Evolutionary conservation across 1,284 basidiomycete genomes (phyloP).

Genomic region (Naganishia liquefaciens): DNA sequence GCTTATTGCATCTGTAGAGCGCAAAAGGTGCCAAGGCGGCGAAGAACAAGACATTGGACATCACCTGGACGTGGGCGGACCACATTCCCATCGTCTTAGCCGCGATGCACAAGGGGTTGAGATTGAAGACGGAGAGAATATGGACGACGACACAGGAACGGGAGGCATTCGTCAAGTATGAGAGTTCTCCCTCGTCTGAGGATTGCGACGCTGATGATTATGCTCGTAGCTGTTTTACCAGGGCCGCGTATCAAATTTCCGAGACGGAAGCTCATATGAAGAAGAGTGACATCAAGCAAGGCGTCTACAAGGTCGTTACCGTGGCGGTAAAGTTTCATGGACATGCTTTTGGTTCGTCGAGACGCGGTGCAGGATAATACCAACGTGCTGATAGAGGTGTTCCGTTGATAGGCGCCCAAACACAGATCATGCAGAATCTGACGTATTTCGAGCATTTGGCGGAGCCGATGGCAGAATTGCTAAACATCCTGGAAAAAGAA

Average conservation of each 20-base stretch:
- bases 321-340: constrained; percentile 87
- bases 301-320: constrained; percentile 86
- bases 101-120: constrained; percentile 70
- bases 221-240: constrained; percentile 71
- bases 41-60: constrained; percentile 51
- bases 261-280: constrained; percentile 92
- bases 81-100: constrained; percentile 70
- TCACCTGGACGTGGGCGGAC: constrained; percentile 73
- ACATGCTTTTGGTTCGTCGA: constrained; percentile 65
- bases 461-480: constrained; percentile 89
- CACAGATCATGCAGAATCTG: constrained; percentile 84
- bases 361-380: not conserved
- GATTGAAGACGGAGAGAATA: constrained; percentile 73
- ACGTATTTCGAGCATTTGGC: constrained; percentile 94
- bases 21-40: constrained; percentile 61
- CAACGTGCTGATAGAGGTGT: not conserved
- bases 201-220: constrained; percentile 16
- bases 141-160: constrained; percentile 83
- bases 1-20: constrained; percentile 11
- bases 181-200: constrained; percentile 25
- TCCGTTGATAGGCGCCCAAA: constrained; percentile 63
- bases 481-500: constrained; percentile 76
- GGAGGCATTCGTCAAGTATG: constrained; percentile 83
- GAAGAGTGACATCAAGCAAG: constrained; percentile 65
- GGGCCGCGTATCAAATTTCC: constrained; percentile 79